Percentiles rank a stretch among this genome's conserved stretches.
Conservation (phyloP, 371 early-diverging fungal genomes). For the Rhizopus arrhizus region DNA sequence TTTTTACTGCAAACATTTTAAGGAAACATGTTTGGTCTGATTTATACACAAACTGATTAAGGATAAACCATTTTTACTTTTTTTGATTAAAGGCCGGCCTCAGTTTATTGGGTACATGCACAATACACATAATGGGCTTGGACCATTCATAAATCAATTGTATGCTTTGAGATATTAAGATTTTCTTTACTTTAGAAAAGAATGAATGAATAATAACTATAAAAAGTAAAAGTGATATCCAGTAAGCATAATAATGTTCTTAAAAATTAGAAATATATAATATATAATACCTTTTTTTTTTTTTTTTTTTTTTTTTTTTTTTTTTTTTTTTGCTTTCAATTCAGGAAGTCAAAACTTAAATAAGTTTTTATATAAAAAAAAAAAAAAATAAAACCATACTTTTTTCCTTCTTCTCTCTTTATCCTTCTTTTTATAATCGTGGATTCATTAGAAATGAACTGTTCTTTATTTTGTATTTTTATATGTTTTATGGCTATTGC, state of each 20-base stretch:
- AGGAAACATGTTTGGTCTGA: conserved; percentile 2
- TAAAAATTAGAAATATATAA: too few relatives aligned
- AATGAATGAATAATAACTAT: conserved; percentile 6
- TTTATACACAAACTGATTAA: conserved; percentile 13
- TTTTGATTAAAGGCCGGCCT: too few relatives aligned
- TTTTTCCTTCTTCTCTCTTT: background rate
- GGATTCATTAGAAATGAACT: background rate
- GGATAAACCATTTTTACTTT: too few relatives aligned
- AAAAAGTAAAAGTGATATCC: background rate
- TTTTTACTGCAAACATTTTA: conserved; percentile 13
- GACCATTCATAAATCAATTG: too few relatives aligned
- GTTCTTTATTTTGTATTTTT: conserved; percentile 1
- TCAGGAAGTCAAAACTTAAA: conserved; percentile 5
- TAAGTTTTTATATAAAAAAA: conserved; percentile 1
- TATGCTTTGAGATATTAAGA: too few relatives aligned
- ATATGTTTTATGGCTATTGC: conserved; percentile 15
- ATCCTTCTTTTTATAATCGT: background rate
- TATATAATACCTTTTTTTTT: too few relatives aligned
- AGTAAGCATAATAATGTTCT: too few relatives aligned
- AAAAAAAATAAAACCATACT: background rate
- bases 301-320: background rate
- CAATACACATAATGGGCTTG: too few relatives aligned
- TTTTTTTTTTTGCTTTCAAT: conserved; percentile 3
- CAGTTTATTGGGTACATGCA: too few relatives aligned
- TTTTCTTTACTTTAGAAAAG: background rate